Conservation (phyloP, 768 basidiomycete genomes). For the Agaricus sinodeliciosus region DNA sequence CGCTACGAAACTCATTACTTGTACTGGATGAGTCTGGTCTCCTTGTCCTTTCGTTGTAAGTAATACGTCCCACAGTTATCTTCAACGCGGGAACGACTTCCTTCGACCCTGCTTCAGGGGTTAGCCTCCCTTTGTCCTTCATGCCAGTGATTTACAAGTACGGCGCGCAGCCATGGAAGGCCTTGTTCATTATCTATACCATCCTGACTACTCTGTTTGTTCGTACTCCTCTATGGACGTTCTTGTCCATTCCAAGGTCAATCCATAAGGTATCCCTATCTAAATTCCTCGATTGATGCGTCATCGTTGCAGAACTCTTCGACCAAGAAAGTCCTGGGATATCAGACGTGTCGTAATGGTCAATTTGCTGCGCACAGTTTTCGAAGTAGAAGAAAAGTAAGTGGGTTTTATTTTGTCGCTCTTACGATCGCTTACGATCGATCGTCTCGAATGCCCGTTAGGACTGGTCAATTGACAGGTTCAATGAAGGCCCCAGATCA, state of each 20-base stretch:
- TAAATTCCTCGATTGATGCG: neutral
- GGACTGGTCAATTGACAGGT: constrained; percentile 26
- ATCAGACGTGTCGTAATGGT: neutral
- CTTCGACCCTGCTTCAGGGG: no score
- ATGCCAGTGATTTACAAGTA: constrained; percentile 23
- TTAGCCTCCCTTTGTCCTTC: neutral
- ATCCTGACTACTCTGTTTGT: constrained; percentile 32
- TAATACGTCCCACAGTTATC: no score
- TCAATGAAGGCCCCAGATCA: constrained; percentile 35
- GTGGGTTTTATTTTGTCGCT: neutral
- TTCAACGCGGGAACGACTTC: no score
- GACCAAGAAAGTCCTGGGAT: neutral
- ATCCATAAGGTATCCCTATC: neutral
- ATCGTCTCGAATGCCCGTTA: constrained; percentile 8
- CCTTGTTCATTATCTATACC: constrained; percentile 38
- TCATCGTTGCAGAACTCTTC: neutral
- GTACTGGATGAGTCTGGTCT: no score
- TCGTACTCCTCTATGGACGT: constrained; percentile 41
- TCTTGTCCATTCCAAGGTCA: constrained; percentile 32
- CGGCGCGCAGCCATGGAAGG: constrained; percentile 43
- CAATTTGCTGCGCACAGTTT: neutral
- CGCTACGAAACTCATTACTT: no score
- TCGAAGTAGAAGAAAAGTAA: neutral
- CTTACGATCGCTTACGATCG: neutral
- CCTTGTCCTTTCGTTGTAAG: no score